phyloP scores from a whole-genome alignment of 2,329 filamentous ascomycete species.

The Microascus cirrosus region DNA sequence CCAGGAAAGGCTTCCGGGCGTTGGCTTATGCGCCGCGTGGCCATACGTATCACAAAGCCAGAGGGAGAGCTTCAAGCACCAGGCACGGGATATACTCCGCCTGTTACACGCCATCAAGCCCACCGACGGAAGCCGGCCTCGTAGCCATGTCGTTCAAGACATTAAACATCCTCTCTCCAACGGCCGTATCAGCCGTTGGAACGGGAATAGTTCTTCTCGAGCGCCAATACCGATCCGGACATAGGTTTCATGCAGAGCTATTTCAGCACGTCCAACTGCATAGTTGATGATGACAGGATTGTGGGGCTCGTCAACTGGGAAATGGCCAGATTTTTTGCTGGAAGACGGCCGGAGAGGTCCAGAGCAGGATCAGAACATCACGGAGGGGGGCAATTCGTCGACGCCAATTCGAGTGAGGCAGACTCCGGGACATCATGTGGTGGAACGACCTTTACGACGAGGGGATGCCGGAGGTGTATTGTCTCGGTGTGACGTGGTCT shows the following conservation, averaged over 20 bases:
- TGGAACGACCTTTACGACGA: conserved; percentile 11
- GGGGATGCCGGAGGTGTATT: background rate
- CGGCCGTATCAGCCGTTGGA: conserved; percentile 18
- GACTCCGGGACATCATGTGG: conserved; percentile 9
- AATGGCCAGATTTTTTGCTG: conserved; percentile 25
- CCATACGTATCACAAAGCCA: conserved; percentile 20
- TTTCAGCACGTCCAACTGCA: conserved; percentile 22
- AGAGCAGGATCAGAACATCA: conserved; percentile 13
- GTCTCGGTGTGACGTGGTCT: no score
- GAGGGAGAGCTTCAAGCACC: conserved; percentile 20
- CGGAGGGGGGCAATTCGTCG: conserved; percentile 13
- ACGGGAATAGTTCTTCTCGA: conserved; percentile 18
- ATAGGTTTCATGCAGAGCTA: conserved; percentile 26
- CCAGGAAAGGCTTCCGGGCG: conserved; percentile 25
- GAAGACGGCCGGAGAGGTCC: conserved; percentile 16
- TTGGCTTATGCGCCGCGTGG: conserved; percentile 22
- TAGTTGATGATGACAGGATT: conserved; percentile 24
- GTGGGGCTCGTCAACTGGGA: conserved; percentile 28
- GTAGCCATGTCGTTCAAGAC: conserved; percentile 12
- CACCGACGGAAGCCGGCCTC: conserved; percentile 9
- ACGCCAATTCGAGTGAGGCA: conserved; percentile 7
- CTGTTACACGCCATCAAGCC: conserved; percentile 16
- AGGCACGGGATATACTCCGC: conserved; percentile 20
- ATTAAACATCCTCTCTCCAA: conserved; percentile 10
- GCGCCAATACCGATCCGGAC: conserved; percentile 11